Evolutionary conservation across 768 basidiomycete species (phyloP).

Genomic region (Nidula microcarpa): DNA sequence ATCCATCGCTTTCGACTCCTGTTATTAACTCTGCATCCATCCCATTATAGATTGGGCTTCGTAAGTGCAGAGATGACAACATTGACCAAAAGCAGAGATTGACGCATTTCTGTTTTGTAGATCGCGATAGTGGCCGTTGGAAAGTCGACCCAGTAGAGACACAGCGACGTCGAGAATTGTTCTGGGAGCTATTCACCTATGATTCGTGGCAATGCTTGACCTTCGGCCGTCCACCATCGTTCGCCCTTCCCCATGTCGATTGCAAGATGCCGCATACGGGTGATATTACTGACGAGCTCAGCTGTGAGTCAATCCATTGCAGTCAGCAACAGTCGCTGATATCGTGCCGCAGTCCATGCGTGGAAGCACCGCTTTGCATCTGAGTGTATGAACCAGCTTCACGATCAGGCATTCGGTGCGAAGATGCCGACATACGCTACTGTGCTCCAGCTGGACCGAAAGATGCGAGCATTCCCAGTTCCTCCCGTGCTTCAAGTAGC

Average conservation of each 20-base stretch:
- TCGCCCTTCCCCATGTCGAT: slow-evolving; percentile 64
- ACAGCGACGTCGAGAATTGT: slow-evolving; percentile 58
- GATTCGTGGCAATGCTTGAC: slow-evolving; percentile 63
- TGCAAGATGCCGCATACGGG: slow-evolving; percentile 55
- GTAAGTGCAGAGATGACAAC: slow-evolving; percentile 33
- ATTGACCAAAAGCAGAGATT: not conserved
- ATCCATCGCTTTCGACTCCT: not conserved
- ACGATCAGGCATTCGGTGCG: slow-evolving; percentile 71
- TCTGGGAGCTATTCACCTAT: slow-evolving; percentile 62
- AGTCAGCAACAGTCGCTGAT: not conserved
- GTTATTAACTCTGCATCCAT: not conserved
- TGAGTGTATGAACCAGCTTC: slow-evolving; percentile 66
- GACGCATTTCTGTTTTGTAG: slow-evolving; percentile 24
- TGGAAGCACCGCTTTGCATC: slow-evolving; percentile 72
- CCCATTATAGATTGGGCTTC: slow-evolving; percentile 57
- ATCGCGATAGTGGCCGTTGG: slow-evolving; percentile 70
- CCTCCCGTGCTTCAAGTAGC: slow-evolving; percentile 64
- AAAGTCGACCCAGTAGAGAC: slow-evolving; percentile 58
- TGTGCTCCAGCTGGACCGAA: slow-evolving; percentile 63
- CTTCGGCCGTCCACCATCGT: slow-evolving; percentile 67
- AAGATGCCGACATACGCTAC: slow-evolving; percentile 67
- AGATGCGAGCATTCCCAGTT: slow-evolving; percentile 65
- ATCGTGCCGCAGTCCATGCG: slow-evolving; percentile 41
- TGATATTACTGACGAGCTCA: slow-evolving; percentile 50
- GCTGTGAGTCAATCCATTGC: slow-evolving; percentile 40